Evolutionary conservation across 2,329 filamentous ascomycete genomes (phyloP), one percentile per base, ranked within the genome.

Genomic region (Curvularia spicifera): DNA sequence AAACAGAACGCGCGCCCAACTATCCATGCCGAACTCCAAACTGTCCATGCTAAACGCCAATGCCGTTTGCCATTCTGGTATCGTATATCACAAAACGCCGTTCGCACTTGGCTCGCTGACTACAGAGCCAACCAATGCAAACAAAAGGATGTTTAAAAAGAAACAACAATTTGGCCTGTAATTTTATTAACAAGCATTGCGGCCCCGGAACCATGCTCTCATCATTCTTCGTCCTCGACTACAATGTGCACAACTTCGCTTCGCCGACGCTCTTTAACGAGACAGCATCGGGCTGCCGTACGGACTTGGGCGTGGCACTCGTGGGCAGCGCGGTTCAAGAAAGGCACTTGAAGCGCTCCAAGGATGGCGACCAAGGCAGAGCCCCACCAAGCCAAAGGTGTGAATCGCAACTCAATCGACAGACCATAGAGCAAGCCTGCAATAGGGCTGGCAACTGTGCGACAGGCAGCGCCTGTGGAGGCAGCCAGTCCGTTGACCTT

Each of bases 401-500:
- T 87, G 59, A 85, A 86, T 9, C 82, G 79, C 26, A 85, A 77
- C 24, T 82, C 76, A 31, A 82, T 83, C 4, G 87, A 87, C 3
- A 85, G 69, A 15, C 86, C 85, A 66, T 91, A 91, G 4, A 91
- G 79, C 31, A 87, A 81, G 2, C 89, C 89, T 2, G 87, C 87
- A 28, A 91, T 76, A 0, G 89, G 89, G 22, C 88, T 89, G 1
- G 88, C 87, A 39, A 91, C 71, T 0, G 87, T 91, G n/a, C 89
- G 83, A 57, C 87, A 88, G 4, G 87, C 84, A 20, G 89, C 90
- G n/a, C 88, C 89, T 1, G 86, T 88, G 2, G 86, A 89, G 59
- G 90, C 90, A 47, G 89, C 88, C 8, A 91, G 78, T 0, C 89
- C 89, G 62, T 91, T 91, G 73, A 91, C 89, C 66, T 85, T 87